Conservation (phyloP, 148 eudicot genomes). For the Diospyros lotus region DNA sequence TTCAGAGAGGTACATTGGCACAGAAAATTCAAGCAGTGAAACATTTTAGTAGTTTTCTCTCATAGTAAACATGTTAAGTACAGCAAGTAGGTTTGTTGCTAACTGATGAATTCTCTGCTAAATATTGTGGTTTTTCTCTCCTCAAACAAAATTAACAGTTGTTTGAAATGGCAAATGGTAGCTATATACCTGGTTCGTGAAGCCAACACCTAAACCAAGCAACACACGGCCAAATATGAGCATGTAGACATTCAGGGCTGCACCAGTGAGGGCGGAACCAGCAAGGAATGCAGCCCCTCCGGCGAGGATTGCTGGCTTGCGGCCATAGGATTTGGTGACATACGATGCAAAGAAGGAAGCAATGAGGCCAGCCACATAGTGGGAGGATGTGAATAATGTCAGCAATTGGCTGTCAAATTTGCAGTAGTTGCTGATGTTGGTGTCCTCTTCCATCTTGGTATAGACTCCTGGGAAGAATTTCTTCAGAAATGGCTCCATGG, state of each 20-base stretch:
- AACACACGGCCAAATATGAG: constrained; percentile 42
- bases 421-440: constrained; percentile 43
- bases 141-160: too few species aligned
- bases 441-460: constrained; percentile 29
- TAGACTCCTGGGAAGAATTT: constrained; percentile 36
- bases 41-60: too few species aligned
- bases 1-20: constrained; percentile 34
- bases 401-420: constrained; percentile 39
- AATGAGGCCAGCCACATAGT: constrained; percentile 37
- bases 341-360: constrained; percentile 43
- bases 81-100: too few species aligned
- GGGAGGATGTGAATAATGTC: constrained; percentile 44
- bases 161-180: background rate
- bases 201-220: constrained; percentile 50
- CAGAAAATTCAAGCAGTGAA: background rate
- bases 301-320: constrained; percentile 34
- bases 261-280: constrained; percentile 30
- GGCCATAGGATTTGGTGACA: constrained; percentile 32
- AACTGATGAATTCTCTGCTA: too few species aligned
- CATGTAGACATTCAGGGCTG: constrained; percentile 34
- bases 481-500: constrained; percentile 44
- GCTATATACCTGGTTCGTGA: constrained; percentile 41
- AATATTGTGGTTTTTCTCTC: too few species aligned
- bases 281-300: constrained; percentile 36
- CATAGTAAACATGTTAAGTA: too few species aligned